These are phyloP conservation scores for Alternaria viburni DNA, from an alignment of 2,329 filamentous ascomycete species.

Conservation along the genomic window DNA sequence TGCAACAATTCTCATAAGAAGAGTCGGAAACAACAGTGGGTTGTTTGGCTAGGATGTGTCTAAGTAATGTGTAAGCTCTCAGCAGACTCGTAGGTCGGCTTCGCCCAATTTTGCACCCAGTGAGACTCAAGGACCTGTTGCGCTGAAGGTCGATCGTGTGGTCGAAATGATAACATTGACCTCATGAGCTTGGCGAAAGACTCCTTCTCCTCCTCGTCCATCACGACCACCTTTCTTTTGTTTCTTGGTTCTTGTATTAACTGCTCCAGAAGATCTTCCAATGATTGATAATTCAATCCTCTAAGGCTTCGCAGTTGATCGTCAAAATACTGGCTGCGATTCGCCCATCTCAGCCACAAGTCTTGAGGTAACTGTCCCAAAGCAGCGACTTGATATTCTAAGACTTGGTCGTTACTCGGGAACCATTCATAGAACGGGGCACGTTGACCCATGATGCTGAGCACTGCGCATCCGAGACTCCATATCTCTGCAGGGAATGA, in stretches of 20 bases:
- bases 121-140: constrained; percentile 15
- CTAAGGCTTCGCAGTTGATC: constrained; percentile 12
- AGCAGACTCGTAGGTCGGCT: too few species aligned
- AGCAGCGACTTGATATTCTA: constrained; percentile 9
- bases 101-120: constrained; percentile 18
- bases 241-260: background rate
- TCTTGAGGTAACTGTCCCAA: constrained; percentile 11
- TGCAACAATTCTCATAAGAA: too few species aligned
- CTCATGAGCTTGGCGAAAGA: background rate
- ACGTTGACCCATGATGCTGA: background rate
- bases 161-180: constrained; percentile 5
- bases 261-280: constrained; percentile 6
- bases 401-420: constrained; percentile 2
- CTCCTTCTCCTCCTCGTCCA: background rate
- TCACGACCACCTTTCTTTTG: background rate
- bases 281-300: background rate
- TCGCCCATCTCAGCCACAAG: constrained; percentile 6
- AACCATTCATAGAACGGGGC: background rate
- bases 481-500: background rate
- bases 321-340: constrained; percentile 3
- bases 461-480: background rate
- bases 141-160: constrained; percentile 13
- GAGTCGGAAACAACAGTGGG: too few species aligned
- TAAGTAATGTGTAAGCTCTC: too few species aligned
- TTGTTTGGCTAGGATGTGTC: too few species aligned